A percentile compares a stretch with the other conserved stretches of the same genome.
Conservation (phyloP, 768 basidiomycete genomes). For the Kwoniella bestiolae region DNA sequence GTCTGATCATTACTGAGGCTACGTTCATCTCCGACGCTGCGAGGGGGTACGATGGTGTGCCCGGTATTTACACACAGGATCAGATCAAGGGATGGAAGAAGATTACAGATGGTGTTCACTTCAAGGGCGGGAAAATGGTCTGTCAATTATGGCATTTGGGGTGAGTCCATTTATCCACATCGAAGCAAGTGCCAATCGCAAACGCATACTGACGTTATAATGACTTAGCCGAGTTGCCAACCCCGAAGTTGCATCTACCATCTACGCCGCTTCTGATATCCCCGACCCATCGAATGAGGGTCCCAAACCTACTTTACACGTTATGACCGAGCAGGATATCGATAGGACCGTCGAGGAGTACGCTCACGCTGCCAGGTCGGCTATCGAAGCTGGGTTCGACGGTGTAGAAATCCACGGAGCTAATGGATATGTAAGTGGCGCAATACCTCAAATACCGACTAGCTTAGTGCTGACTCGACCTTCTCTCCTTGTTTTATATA, state of each 20-base stretch:
- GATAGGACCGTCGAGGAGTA: slow-evolving; percentile 57
- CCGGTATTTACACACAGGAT: slow-evolving; percentile 42
- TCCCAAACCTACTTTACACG: slow-evolving; percentile 23
- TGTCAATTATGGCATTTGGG: slow-evolving; percentile 68
- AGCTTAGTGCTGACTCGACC: slow-evolving; percentile 47
- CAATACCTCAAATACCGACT: too few species aligned
- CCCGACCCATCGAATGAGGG: slow-evolving; percentile 11
- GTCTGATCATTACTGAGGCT: slow-evolving; percentile 51
- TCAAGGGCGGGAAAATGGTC: slow-evolving; percentile 63
- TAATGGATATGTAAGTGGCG: slow-evolving; percentile 57
- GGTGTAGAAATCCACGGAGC: slow-evolving; percentile 63
- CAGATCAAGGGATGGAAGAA: slow-evolving; percentile 67
- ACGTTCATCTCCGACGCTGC: slow-evolving; percentile 29
- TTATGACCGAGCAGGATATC: slow-evolving; percentile 60
- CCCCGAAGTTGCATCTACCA: slow-evolving; percentile 4
- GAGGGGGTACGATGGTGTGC: slow-evolving; percentile 22
- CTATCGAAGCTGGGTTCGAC: slow-evolving; percentile 70
- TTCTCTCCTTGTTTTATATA: slow-evolving; percentile 13
- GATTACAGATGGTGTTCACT: slow-evolving; percentile 67
- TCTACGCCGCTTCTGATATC: slow-evolving; percentile 22
- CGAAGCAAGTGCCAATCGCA: slow-evolving; percentile 31
- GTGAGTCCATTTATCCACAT: slow-evolving; percentile 1
- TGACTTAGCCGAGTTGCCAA: slow-evolving; percentile 36
- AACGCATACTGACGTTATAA: slow-evolving; percentile 60
- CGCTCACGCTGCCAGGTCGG: slow-evolving; percentile 65